phyloP scores from a whole-genome alignment of 2,329 filamentous ascomycete species.

The Penicillium sp. region DNA sequence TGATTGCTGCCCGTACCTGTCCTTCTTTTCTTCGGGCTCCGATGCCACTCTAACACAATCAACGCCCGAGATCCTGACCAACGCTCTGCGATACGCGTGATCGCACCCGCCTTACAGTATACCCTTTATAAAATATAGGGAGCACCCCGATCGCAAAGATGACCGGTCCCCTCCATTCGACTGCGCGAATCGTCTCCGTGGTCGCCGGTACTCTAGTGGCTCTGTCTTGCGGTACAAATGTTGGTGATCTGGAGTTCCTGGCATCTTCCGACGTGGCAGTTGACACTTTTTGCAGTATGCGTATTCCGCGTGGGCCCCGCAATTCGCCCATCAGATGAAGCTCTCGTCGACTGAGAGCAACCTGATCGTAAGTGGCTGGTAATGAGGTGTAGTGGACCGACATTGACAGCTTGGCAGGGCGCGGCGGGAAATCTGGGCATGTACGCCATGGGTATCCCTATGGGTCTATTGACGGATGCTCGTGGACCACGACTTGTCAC shows the following conservation, averaged over 20 bases:
- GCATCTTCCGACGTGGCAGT: constrained; percentile 1
- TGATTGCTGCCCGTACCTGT: constrained; percentile 3
- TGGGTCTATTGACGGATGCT: constrained; percentile 82
- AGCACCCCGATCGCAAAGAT: constrained; percentile 17
- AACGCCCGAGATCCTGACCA: constrained; percentile 1
- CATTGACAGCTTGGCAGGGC: constrained; percentile 48
- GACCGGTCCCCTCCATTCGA: constrained; percentile 29
- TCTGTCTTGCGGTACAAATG: constrained; percentile 89
- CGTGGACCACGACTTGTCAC: constrained; percentile 78
- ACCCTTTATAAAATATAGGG: neutral
- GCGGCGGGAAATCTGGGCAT: constrained; percentile 68
- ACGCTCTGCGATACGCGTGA: constrained; percentile 11
- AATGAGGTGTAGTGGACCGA: constrained; percentile 2
- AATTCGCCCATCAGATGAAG: constrained; percentile 82
- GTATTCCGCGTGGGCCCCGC: constrained; percentile 95
- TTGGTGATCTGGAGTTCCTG: constrained; percentile 39
- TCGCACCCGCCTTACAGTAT: constrained; percentile 3
- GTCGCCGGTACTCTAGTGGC: constrained; percentile 80
- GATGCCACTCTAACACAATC: constrained; percentile 9
- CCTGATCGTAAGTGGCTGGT: constrained; percentile 65
- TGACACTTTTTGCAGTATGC: constrained; percentile 67
- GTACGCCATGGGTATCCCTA: constrained; percentile 85
- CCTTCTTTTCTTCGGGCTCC: constrained; percentile 9
- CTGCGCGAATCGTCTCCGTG: constrained; percentile 74
- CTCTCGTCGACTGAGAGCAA: constrained; percentile 92